Evolutionary conservation across 1,284 basidiomycete genomes (phyloP), one percentile per base, ranked within the genome.

Genomic region (Apiotrichum akiyoshidainum): DNA sequence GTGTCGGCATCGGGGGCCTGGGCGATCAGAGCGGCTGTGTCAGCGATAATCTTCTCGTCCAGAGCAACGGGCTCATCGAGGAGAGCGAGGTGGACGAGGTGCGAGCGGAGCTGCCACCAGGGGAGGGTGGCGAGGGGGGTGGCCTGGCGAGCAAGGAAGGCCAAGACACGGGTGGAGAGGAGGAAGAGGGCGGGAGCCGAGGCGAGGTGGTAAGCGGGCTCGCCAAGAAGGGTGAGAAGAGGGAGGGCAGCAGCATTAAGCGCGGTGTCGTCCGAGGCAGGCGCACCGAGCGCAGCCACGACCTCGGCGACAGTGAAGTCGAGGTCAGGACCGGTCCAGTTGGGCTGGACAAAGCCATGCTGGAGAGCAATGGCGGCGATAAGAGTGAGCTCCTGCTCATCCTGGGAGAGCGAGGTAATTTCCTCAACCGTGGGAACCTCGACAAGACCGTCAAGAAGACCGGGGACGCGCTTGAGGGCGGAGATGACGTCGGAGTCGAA

Each of bases 311-410:
- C 59, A 49, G 75, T 48, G 71, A 92, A 73, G 61, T 87, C 80
- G 45, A 96, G 82, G 68, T 91, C 84, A 1, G 96, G 96, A 1
- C 96, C 96, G 0, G 94, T 98, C 92, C 92, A 99, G 78, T 99
- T 99, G 40, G 83, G 83, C 76, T 99, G 96, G 0, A 95, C 82
- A 78, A 95, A 99, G 0, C 90, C 85, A 65, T 96, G 91, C 33
- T 98, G 81, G 56, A 87, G 87, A 5, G 91, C 87, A 3, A 94
- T 82, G 0, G 86, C 92, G 1, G 92, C 67, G 16, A 83, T 75
- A 40, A 98, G 81, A 41, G 83, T 64, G n/a, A 86, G 68, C 68
- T 88, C 86, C 33, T 76, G 72, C 46, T 77, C 75, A 19, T 66
- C 56, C n/a, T 56, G 58, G 3, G 22, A 44, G 5, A 57, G 47